A percentile compares a stretch with the other conserved stretches of the same genome.
Evolutionary conservation across 2,329 filamentous ascomycete genomes (phyloP).

Genomic region (Verticillium longisporum): DNA sequence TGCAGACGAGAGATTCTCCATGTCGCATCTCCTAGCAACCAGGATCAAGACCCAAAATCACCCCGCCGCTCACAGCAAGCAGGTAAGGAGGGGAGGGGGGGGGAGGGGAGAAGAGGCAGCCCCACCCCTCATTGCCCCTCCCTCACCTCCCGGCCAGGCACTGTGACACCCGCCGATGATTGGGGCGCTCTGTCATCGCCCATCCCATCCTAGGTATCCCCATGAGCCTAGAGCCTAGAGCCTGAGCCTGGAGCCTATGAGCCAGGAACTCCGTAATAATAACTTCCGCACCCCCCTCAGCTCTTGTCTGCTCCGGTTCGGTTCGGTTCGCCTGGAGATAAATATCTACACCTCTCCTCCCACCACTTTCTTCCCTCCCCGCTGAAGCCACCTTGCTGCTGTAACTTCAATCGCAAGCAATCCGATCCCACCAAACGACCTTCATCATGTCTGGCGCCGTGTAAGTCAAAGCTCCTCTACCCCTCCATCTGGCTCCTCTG

Average conservation of each 20-base stretch:
- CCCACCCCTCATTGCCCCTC: not conserved
- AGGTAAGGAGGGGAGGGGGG: not conserved
- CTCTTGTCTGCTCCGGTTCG: not conserved
- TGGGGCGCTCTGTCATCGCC: not conserved
- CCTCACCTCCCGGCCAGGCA: not conserved
- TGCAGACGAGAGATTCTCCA: not conserved
- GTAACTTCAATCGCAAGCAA: conserved; percentile 4
- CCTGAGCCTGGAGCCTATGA: not conserved
- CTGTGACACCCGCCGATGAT: not conserved
- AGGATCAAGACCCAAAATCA: not conserved
- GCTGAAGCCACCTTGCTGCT: conserved; percentile 6
- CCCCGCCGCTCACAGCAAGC: not conserved
- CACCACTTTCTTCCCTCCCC: conserved; percentile 1
- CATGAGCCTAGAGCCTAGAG: not conserved
- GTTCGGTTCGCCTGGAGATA: conserved; percentile 8
- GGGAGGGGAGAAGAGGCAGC: not conserved
- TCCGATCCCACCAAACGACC: conserved; percentile 6
- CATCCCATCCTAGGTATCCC: not conserved
- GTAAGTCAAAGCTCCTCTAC: conserved; percentile 43
- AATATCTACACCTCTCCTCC: conserved; percentile 12
- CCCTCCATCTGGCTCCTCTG: conserved; percentile 16
- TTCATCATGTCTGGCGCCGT: conserved; percentile 59
- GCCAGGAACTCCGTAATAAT: not conserved
- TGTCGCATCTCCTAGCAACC: not conserved
- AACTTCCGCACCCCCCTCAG: not conserved